Evolutionary conservation across 2,329 filamentous ascomycete genomes (phyloP).

Genomic region (Fusarium pseudocircinatum): DNA sequence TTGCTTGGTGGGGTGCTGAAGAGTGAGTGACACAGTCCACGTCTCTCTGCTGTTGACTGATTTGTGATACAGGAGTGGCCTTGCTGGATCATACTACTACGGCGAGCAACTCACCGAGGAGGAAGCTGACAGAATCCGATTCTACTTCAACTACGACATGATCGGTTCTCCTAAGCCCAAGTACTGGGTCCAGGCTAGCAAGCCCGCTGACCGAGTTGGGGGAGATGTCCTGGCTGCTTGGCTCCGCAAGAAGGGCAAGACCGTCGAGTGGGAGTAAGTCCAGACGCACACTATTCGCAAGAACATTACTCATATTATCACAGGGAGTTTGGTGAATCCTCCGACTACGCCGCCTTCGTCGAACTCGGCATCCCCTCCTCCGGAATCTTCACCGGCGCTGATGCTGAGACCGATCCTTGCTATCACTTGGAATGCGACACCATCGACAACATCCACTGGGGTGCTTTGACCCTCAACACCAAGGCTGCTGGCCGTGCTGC

Average conservation of each 20-base stretch:
- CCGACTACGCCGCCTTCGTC: slow-evolving; percentile 55
- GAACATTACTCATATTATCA: not conserved
- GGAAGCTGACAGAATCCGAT: slow-evolving; percentile 64
- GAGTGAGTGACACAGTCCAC: slow-evolving; percentile 42
- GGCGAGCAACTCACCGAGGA: slow-evolving; percentile 47
- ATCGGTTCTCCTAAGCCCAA: slow-evolving; percentile 59
- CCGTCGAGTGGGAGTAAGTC: slow-evolving; percentile 46
- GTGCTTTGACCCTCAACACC: slow-evolving; percentile 51
- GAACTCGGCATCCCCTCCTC: slow-evolving; percentile 52
- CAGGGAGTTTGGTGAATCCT: slow-evolving; percentile 50
- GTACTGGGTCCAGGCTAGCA: slow-evolving; percentile 53
- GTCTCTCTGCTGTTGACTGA: slow-evolving; percentile 7
- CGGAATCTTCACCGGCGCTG: slow-evolving; percentile 54
- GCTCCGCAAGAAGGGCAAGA: slow-evolving; percentile 48
- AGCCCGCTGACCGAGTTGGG: slow-evolving; percentile 51
- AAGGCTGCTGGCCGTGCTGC: slow-evolving; percentile 61
- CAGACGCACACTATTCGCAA: rapidly evolving
- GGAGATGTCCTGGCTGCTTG: slow-evolving; percentile 49
- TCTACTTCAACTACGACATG: slow-evolving; percentile 80
- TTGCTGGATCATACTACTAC: slow-evolving; percentile 56
- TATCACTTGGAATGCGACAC: slow-evolving; percentile 55
- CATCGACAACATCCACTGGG: slow-evolving; percentile 53
- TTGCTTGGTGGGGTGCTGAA: slow-evolving; percentile 56
- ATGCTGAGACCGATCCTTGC: slow-evolving; percentile 47
- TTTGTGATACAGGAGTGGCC: slow-evolving; percentile 45